phyloP scores from a whole-genome alignment of 495 filamentous ascomycete genomes.

The Darksidea phi region DNA sequence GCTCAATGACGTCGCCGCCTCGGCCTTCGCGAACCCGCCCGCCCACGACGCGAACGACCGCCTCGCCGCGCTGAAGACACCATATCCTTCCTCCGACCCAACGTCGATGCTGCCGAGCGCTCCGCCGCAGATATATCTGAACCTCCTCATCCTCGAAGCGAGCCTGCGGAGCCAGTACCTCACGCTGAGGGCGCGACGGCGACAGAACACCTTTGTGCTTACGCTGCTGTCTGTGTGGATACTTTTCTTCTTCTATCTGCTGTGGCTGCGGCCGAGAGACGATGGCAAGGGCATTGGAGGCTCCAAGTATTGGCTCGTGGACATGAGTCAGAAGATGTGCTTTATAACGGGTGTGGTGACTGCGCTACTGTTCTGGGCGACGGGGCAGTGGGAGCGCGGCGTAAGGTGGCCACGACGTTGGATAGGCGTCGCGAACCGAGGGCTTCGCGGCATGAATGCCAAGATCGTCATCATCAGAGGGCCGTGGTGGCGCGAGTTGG shows the following conservation, averaged over 20 bases:
- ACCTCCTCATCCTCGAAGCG: slow-evolving; percentile 93
- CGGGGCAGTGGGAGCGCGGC: slow-evolving; percentile 91
- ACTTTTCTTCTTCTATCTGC: slow-evolving; percentile 74
- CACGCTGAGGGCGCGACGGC: slow-evolving; percentile 77
- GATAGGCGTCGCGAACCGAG: slow-evolving; percentile 83
- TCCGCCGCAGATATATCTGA: slow-evolving; percentile 96
- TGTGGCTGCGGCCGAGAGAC: slow-evolving; percentile 86
- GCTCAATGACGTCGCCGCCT: slow-evolving; percentile 42
- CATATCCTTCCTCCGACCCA: slow-evolving; percentile 59
- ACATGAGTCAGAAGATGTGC: slow-evolving; percentile 80
- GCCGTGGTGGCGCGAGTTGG: slow-evolving; percentile 74
- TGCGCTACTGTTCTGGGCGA: slow-evolving; percentile 80
- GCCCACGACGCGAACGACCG: slow-evolving; percentile 21
- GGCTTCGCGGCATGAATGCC: slow-evolving; percentile 86
- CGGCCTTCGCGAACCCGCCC: slow-evolving; percentile 35
- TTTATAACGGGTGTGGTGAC: slow-evolving; percentile 85
- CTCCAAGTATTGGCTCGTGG: slow-evolving; percentile 92
- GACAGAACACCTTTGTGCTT: slow-evolving; percentile 95
- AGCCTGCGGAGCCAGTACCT: slow-evolving; percentile 92
- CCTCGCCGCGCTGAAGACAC: slow-evolving; percentile 36
- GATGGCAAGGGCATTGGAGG: slow-evolving; percentile 89
- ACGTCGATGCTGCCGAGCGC: slow-evolving; percentile 79
- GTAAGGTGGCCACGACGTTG: slow-evolving; percentile 92
- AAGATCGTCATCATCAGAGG: slow-evolving; percentile 88
- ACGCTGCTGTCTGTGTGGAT: slow-evolving; percentile 76